Percentiles rank a stretch among this genome's conserved stretches.
phyloP scores from a whole-genome alignment of 371 early-diverging fungal species.

The Nematocida major region DNA sequence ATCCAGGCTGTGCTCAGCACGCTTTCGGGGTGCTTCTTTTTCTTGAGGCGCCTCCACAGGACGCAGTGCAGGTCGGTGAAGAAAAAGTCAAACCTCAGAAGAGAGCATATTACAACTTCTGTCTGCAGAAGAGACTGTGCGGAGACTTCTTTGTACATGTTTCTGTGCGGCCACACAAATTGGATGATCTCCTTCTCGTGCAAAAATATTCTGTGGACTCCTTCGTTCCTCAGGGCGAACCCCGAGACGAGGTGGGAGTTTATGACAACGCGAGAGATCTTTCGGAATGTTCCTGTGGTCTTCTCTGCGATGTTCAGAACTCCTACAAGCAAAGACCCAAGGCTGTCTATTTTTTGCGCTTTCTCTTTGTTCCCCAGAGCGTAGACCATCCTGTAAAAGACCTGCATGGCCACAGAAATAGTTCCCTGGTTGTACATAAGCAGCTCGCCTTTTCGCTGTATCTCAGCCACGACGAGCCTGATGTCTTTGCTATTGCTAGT shows the following conservation, averaged over 20 bases:
- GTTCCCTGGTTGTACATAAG: background rate
- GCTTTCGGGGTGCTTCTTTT: background rate
- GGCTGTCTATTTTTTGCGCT: background rate
- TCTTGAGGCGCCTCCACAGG: background rate
- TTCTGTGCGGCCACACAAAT: background rate
- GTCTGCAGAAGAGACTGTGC: constrained; percentile 13
- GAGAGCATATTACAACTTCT: constrained; percentile 22
- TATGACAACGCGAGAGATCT: background rate
- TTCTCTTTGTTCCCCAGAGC: background rate
- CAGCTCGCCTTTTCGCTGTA: background rate
- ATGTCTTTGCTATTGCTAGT: background rate
- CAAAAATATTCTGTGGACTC: background rate
- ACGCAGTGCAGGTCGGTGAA: constrained; percentile 11
- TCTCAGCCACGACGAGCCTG: background rate
- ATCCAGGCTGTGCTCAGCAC: constrained; percentile 12
- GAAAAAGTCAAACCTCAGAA: constrained; percentile 15
- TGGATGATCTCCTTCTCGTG: background rate
- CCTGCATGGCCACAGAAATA: background rate
- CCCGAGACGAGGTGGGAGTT: background rate
- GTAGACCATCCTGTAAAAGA: background rate
- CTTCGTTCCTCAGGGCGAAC: background rate
- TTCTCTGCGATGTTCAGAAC: constrained; percentile 9
- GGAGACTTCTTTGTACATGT: background rate
- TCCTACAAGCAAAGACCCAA: background rate
- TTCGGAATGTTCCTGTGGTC: background rate